These are phyloP conservation scores for Paecilomyces sp. DNA, from an alignment of 2,329 filamentous ascomycete species.

Conservation along the genomic window DNA sequence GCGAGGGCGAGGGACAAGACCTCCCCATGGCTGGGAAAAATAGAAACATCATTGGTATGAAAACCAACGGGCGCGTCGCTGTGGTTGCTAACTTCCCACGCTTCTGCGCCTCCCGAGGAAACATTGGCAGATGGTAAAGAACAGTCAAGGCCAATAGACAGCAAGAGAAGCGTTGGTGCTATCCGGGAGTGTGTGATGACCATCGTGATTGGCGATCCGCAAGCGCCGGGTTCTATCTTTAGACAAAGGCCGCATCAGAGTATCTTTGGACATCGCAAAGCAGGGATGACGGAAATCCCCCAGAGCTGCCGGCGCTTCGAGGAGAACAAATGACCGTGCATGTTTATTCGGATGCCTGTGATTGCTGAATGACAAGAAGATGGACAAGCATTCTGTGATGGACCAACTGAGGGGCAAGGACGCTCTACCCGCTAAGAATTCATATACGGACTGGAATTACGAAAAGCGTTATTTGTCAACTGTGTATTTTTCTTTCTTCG, in stretches of 20 bases:
- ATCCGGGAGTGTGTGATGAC: background rate
- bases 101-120: background rate
- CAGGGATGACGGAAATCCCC: background rate
- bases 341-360: background rate
- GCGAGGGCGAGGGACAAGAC: background rate
- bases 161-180: background rate
- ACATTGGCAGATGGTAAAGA: background rate
- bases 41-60: background rate
- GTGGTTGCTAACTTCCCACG: background rate
- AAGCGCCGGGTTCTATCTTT: constrained; percentile 7
- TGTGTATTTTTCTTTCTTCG: no score
- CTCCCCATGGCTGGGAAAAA: background rate
- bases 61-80: background rate
- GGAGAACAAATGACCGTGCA: background rate
- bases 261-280: background rate
- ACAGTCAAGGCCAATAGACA: constrained; percentile 2
- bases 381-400: background rate
- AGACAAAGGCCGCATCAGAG: background rate
- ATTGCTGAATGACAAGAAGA: background rate
- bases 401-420: no score
- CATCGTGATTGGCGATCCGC: constrained; percentile 1
- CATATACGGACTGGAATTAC: no score
- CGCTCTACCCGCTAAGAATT: no score
- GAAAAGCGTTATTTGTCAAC: no score
- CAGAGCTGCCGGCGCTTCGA: background rate